Conservation (phyloP, 2,329 filamentous ascomycete species). For the Leptodontidium sp. region DNA sequence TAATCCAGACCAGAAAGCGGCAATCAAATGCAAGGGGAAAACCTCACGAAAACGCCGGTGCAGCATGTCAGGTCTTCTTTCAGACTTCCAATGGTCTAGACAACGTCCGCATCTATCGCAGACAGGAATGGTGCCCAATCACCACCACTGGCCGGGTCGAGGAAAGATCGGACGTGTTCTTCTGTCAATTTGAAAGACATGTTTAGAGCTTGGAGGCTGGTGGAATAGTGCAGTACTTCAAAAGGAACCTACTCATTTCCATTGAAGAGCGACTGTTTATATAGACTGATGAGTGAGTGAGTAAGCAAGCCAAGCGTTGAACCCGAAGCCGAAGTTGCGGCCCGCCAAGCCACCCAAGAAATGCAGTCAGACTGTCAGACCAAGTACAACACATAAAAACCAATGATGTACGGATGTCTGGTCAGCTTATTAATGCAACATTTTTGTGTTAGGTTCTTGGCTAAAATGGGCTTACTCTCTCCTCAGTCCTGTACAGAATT, state of each 20-base stretch:
- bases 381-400: background rate
- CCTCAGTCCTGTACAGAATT: no score
- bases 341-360: background rate
- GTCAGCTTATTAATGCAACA: no score
- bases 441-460: no score
- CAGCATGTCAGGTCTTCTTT: background rate
- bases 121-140: constrained; percentile 1
- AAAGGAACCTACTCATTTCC: background rate
- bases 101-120: background rate
- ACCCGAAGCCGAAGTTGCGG: background rate
- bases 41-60: background rate
- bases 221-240: background rate
- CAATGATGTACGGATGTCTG: background rate
- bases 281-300: background rate
- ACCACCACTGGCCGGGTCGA: background rate
- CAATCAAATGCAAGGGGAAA: background rate
- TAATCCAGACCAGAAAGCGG: background rate
- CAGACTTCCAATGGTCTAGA: background rate
- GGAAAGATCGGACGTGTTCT: background rate
- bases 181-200: constrained; percentile 7
- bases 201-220: background rate
- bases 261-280: background rate
- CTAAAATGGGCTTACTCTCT: no score
- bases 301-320: background rate
- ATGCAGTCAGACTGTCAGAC: constrained; percentile 7